These are phyloP conservation scores for Boletus sp. DNA, from an alignment of 768 basidiomycete genomes.

Conservation along the genomic window DNA sequence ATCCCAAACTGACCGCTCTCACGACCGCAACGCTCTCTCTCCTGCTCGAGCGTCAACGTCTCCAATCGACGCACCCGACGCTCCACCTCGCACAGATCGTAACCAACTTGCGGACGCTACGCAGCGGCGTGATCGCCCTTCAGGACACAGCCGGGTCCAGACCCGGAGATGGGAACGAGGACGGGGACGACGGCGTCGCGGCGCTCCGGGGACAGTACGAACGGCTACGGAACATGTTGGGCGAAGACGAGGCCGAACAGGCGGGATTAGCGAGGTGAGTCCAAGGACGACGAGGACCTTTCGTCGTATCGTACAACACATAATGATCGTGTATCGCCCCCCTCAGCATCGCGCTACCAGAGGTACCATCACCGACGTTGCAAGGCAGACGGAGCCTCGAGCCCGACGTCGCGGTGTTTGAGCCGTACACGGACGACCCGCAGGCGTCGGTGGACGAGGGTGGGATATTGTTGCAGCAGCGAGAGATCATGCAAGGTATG, in stretches of 20 bases:
- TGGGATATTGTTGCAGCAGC: slow-evolving; percentile 68
- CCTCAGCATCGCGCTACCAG: slow-evolving; percentile 28
- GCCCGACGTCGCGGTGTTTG: slow-evolving; percentile 31
- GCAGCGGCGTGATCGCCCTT: slow-evolving; percentile 63
- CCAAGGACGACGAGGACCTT: too few species aligned
- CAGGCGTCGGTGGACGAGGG: slow-evolving; percentile 27
- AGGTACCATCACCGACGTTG: slow-evolving; percentile 29
- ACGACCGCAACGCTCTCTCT: slow-evolving; percentile 79
- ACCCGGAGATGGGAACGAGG: too few species aligned
- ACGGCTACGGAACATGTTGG: slow-evolving; percentile 75
- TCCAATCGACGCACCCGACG: slow-evolving; percentile 55
- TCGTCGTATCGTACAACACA: too few species aligned
- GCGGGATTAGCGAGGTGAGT: slow-evolving; percentile 50
- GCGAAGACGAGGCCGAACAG: slow-evolving; percentile 47
- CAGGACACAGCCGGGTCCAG: slow-evolving; percentile 30
- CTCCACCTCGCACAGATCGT: slow-evolving; percentile 69
- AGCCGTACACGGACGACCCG: slow-evolving; percentile 72
- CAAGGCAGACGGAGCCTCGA: slow-evolving; percentile 28
- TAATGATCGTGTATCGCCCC: too few species aligned
- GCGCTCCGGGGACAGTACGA: slow-evolving; percentile 71
- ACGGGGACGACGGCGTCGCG: slow-evolving; percentile 47
- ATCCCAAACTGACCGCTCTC: slow-evolving; percentile 63
- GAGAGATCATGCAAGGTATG: slow-evolving; percentile 78
- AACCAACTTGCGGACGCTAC: slow-evolving; percentile 66
- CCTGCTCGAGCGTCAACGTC: slow-evolving; percentile 79